These are phyloP conservation scores for Microdochium bolleyi DNA, from an alignment of 2,329 filamentous ascomycete species.

Conservation along the genomic window DNA sequence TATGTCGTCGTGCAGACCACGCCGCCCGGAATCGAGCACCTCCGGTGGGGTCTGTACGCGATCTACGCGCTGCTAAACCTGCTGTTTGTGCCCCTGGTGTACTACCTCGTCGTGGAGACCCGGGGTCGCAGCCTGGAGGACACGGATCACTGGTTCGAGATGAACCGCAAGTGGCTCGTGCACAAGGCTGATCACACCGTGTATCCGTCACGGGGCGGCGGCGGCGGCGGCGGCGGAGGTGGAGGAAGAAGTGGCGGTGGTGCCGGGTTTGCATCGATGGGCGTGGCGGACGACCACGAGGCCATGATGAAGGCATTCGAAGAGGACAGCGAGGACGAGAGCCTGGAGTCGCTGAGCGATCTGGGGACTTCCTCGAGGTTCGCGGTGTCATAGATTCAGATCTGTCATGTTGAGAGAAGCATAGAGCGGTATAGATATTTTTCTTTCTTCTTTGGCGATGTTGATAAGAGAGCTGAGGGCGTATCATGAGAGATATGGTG, in stretches of 20 bases:
- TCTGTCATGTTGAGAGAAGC: too few relatives aligned
- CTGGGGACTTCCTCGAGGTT: not conserved
- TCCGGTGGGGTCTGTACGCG: slow-evolving; percentile 41
- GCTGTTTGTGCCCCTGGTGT: slow-evolving; percentile 11
- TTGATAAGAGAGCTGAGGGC: not conserved
- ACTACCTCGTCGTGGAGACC: slow-evolving; percentile 3
- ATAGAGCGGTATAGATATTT: too few relatives aligned
- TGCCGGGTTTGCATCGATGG: not conserved
- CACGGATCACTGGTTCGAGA: slow-evolving; percentile 3
- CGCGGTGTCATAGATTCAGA: not conserved
- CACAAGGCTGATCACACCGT: slow-evolving; percentile 3
- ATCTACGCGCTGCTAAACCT: slow-evolving; percentile 38
- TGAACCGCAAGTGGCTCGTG: slow-evolving; percentile 2
- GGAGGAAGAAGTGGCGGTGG: not conserved
- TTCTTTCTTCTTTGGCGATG: not conserved
- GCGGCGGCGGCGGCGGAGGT: not conserved
- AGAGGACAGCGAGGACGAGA: slow-evolving; percentile 16
- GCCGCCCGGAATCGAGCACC: slow-evolving; percentile 24
- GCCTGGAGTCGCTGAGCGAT: not conserved
- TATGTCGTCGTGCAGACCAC: slow-evolving; percentile 25
- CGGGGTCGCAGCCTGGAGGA: slow-evolving; percentile 2
- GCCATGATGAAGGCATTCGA: slow-evolving; percentile 4
- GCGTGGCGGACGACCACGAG: slow-evolving; percentile 2
- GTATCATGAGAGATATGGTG: too few relatives aligned
- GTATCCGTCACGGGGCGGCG: not conserved